Base-by-base conservation (phyloP, 805 yeast species). In the Starmerella bacillaris region DNA sequence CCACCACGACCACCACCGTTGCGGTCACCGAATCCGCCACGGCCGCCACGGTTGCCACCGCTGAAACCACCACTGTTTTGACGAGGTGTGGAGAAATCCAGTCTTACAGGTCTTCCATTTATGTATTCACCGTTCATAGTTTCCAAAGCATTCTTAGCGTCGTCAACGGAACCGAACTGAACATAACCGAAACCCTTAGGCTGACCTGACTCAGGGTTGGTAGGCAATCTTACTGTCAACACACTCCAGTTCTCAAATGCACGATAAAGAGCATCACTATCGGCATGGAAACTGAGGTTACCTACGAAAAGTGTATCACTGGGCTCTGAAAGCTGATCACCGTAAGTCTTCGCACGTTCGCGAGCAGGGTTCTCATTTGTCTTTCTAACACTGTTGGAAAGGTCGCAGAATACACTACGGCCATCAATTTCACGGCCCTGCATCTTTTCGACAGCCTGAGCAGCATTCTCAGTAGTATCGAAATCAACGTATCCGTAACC, bases 141-240 rank as follows among this genome's bases (percentile, higher is more conserved):
- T 45, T 76, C 82, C 44, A 78, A 63, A 37, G 96, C 96, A 42
- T 74, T 70, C 60, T 75, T 70, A 49, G 98, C 95, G 58, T 80
- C 93, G 30, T 84, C 96, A 45, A 78, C 65, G 39, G 76, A 67
- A 31, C 78, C 65, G 56, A 70, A 86, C 65, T 89, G 96, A 39
- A 86, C 94, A 62, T 89, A 89, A 48, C 96, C 98, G 64, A 89
- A 89, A 49, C 98, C 98, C 72, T 89, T 89, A 60, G 93, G 92
- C 65, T 86, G 94, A 60, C 83, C 92, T 46, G 96, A 84, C 60
- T 86, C 96, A 54, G 94, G 95, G 65, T 89, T 92, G 30, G 96
- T 86, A 60, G 98, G 98, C 48, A 89, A 66, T 67, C 98, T 77
- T 50, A 83, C 84, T 43, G 92, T 79, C 37, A 82, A 62, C 42